Evolutionary conservation across 2,329 filamentous ascomycete genomes (phyloP).

Genomic region (Fusarium luffae): DNA sequence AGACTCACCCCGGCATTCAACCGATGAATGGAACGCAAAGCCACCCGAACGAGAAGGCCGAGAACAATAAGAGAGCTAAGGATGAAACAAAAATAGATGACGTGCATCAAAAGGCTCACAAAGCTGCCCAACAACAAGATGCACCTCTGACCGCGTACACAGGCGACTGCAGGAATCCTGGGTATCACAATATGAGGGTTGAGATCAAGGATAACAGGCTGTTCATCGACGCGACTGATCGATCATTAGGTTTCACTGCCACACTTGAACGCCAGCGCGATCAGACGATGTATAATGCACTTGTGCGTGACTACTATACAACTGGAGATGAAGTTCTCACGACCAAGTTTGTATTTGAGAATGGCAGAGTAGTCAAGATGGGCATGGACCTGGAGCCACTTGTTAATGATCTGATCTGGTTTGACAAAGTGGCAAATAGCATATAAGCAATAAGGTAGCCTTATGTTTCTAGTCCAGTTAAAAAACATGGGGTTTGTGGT

Average conservation of each 20-base stretch:
- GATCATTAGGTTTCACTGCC: constrained; percentile 45
- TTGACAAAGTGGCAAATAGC: constrained; percentile 11
- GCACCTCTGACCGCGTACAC: constrained; percentile 26
- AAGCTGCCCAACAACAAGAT: neutral
- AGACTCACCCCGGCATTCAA: neutral
- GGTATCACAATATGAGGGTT: constrained; percentile 42
- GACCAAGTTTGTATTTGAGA: constrained; percentile 35
- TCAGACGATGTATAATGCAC: constrained; percentile 34
- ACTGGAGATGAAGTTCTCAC: constrained; percentile 18
- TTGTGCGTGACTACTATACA: constrained; percentile 32
- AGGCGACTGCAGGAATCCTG: constrained; percentile 43
- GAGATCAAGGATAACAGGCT: constrained; percentile 30
- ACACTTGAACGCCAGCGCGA: constrained; percentile 32
- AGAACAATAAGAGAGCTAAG: neutral
- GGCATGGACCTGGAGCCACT: constrained; percentile 37
- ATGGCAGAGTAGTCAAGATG: constrained; percentile 16
- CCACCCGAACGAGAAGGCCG: neutral
- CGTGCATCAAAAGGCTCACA: neutral
- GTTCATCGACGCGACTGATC: constrained; percentile 45
- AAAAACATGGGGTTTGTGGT: constrained; percentile 62
- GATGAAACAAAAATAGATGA: neutral
- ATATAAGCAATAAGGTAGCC: neutral
- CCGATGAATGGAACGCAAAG: neutral
- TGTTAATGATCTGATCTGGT: constrained; percentile 37
- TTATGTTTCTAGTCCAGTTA: constrained; percentile 56